A percentile compares a stretch with the other conserved stretches of the same genome.
These are phyloP conservation scores for Macrocybe gigantea DNA, from an alignment of 768 basidiomycete species.

Conservation along the genomic window DNA sequence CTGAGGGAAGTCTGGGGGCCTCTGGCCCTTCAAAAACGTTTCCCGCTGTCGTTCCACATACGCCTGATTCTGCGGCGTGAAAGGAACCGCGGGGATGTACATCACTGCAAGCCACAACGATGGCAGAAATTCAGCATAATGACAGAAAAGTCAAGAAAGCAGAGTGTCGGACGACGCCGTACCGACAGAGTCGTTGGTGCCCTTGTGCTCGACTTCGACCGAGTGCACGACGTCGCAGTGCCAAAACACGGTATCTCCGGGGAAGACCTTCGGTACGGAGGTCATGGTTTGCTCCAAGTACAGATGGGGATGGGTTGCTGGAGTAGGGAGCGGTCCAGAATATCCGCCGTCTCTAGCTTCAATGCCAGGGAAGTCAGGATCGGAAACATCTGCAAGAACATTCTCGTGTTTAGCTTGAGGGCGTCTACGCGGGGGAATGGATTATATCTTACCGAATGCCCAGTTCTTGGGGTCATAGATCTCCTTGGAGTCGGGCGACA, in stretches of 20 bases:
- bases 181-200: conserved; percentile 53
- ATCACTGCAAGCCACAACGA: conserved; percentile 40
- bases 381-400: conserved; percentile 32
- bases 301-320: conserved; percentile 62
- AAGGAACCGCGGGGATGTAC: conserved; percentile 73
- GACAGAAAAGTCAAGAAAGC: background rate
- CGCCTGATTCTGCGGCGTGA: conserved; percentile 52
- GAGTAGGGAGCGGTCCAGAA: conserved; percentile 42
- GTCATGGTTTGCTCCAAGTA: conserved; percentile 60
- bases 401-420: background rate
- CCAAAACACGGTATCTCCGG: conserved; percentile 80
- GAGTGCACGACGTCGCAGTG: conserved; percentile 54
- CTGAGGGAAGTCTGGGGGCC: conserved; percentile 69
- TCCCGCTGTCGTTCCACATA: conserved; percentile 62
- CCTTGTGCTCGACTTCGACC: conserved; percentile 47
- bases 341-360: conserved; percentile 30
- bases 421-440: background rate
- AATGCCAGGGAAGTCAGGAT: conserved; percentile 50
- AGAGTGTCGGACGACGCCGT: conserved; percentile 3
- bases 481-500: conserved; percentile 30
- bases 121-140: conserved; percentile 1
- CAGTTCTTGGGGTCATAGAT: conserved; percentile 48
- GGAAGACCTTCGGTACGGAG: conserved; percentile 62
- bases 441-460: conserved; percentile 35
- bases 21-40: conserved; percentile 49